phyloP scores from a whole-genome alignment of 257 asterid genomes.

The Hygrophila difformis region DNA sequence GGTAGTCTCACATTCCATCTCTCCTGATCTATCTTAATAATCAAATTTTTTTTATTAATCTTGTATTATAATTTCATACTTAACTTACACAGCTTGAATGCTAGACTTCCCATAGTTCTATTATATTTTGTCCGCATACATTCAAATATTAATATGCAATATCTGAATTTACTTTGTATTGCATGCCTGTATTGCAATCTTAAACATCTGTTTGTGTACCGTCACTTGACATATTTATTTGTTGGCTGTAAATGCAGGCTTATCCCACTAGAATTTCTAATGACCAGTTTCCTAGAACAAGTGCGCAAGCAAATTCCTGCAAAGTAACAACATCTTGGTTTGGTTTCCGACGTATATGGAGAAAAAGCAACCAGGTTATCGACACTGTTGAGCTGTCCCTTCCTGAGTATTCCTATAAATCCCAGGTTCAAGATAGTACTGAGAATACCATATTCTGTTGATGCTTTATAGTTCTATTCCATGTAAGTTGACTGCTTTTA shows the following conservation, averaged over 20 bases:
- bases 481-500: no score
- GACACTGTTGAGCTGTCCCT: constrained; percentile 88
- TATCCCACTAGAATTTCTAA: constrained; percentile 43
- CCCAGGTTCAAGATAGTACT: constrained; percentile 48
- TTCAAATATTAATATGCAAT: neutral
- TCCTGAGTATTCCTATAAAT: constrained; percentile 76
- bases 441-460: constrained; percentile 4
- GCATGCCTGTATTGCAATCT: constrained; percentile 12
- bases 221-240: constrained; percentile 17
- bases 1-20: no score
- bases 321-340: constrained; percentile 84
- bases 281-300: constrained; percentile 37
- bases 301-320: constrained; percentile 61
- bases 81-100: no score
- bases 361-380: constrained; percentile 66
- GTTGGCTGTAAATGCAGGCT: constrained; percentile 36
- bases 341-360: constrained; percentile 80
- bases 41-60: no score
- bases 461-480: neutral
- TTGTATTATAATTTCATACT: no score
- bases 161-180: neutral
- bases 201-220: constrained; percentile 4
- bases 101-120: no score
- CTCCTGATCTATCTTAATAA: no score
- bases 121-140: no score